Base-by-base conservation (phyloP, 2,329 filamentous ascomycete species). In the Bipolaris sorokiniana region DNA sequence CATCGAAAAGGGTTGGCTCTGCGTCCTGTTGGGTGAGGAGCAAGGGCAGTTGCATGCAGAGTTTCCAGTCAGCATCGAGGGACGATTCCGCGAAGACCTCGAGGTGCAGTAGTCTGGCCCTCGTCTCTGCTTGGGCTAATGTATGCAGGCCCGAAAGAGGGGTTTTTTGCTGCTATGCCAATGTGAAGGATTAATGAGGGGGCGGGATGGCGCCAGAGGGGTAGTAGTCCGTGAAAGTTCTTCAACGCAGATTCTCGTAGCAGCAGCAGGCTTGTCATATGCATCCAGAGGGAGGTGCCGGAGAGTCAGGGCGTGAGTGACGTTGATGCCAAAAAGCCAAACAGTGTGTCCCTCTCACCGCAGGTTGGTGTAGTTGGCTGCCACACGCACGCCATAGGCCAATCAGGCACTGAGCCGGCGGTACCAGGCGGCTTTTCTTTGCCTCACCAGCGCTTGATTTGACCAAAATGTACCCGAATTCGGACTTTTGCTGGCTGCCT, bases 101-200 rank as follows among this genome's bases (percentile, higher is more conserved):
- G 58, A 60, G 63, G 60, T 67, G 68, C 67, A 69, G 66, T 38
- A 51, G 58, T 41, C 50, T 61, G 55, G 51, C 45, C 61, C 61
- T 61, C 59, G 59, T 61, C 52, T 63, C 59, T 38, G 60, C 50
- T 36, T 61, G 42, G 59, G 48, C 67, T 66, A 71, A 69, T 68
- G 65, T 65, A 66, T 58, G 68, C 67, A 63, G 59, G 64, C 67
- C 64, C 63, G 60, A 68, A 58, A 57, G 60, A 58, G 61, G 56
- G 56, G 48, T 56, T 48, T 40, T 56, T 48, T 40, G 20, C 33
- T 23, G 18, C 51, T 47, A 40, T 54, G 20, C 41, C 36, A 34
- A 40, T 54, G 23, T 54, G 50, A 49, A 58, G 36, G 51, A 48
- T 54, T 49, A 18, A 54, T 45, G 54, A 57, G 50, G 45, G 44